phyloP scores from a whole-genome alignment of 768 basidiomycete genomes.

The Hysterangium stoloniferum region DNA sequence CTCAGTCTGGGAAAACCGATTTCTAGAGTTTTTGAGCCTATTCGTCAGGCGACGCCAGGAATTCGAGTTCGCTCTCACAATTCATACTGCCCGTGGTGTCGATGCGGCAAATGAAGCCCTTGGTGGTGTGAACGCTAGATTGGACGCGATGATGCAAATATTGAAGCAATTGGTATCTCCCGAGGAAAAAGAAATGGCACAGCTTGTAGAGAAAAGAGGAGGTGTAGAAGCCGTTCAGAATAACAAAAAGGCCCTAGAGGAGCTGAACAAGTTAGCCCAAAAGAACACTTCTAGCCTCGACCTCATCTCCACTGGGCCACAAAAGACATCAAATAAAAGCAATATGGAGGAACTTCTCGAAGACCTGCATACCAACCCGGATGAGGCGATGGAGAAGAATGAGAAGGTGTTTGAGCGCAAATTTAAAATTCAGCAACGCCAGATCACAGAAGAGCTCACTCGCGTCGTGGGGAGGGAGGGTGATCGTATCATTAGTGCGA shows the following conservation, averaged over 20 bases:
- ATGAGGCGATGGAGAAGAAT: slow-evolving; percentile 30
- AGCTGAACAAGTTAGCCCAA: too few relatives aligned
- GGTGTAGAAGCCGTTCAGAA: background rate
- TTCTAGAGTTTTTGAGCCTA: slow-evolving; percentile 22
- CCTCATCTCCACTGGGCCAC: too few relatives aligned
- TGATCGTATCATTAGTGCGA: background rate
- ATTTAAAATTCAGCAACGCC: slow-evolving; percentile 37
- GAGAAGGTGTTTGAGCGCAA: slow-evolving; percentile 38
- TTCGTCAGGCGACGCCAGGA: slow-evolving; percentile 21
- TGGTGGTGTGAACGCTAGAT: background rate
- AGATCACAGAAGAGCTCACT: slow-evolving; percentile 25
- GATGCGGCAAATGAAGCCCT: slow-evolving; percentile 13
- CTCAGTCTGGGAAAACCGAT: slow-evolving; percentile 33
- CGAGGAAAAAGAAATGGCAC: background rate
- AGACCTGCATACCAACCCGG: slow-evolving; percentile 18
- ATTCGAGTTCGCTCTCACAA: slow-evolving; percentile 23
- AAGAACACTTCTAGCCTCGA: too few relatives aligned
- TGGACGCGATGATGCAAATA: background rate
- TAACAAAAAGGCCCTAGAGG: too few relatives aligned
- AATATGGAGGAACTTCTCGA: background rate
- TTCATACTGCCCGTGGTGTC: slow-evolving; percentile 21
- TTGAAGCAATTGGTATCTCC: background rate
- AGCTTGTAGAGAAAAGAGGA: background rate
- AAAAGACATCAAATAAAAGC: too few relatives aligned
- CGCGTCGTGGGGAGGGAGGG: slow-evolving; percentile 25